phyloP scores from a whole-genome alignment of 352 stramenopile species.

The Pythium dissotocum region DNA sequence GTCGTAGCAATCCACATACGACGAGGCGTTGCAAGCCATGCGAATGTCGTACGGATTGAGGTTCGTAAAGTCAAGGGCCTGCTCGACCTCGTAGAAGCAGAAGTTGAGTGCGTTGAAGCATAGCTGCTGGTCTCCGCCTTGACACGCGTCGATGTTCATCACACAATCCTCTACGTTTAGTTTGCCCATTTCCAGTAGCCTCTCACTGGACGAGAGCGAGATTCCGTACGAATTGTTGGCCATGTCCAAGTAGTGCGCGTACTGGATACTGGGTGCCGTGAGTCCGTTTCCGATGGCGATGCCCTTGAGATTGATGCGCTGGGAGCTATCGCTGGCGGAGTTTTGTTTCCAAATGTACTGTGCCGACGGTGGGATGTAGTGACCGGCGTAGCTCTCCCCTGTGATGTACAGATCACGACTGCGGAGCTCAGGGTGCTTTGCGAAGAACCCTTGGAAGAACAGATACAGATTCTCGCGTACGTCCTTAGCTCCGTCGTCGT shows the following conservation, averaged over 20 bases:
- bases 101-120: neutral
- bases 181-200: neutral
- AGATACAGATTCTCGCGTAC: conserved; percentile 55
- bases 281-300: conserved; percentile 59
- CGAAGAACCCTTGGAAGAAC: conserved; percentile 52
- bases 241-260: conserved; percentile 51
- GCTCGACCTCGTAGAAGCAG: neutral
- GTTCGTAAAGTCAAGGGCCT: neutral
- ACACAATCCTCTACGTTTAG: neutral
- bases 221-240: conserved; percentile 59
- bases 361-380: conserved; percentile 54
- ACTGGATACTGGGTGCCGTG: conserved; percentile 45
- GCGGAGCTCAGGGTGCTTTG: conserved; percentile 47
- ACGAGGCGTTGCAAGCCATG: too few relatives aligned
- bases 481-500: conserved; percentile 39
- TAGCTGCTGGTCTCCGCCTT: neutral
- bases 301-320: conserved; percentile 46
- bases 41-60: neutral
- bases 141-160: neutral
- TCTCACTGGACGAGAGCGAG: conserved; percentile 25
- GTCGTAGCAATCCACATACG: too few relatives aligned
- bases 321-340: conserved; percentile 4
- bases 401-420: conserved; percentile 49
- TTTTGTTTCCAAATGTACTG: conserved; percentile 57
- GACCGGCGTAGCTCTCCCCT: conserved; percentile 56